A percentile compares a stretch with the other conserved stretches of the same genome.
Conservation (phyloP, 2,329 filamentous ascomycete species). For the Ophiostoma australiae region DNA sequence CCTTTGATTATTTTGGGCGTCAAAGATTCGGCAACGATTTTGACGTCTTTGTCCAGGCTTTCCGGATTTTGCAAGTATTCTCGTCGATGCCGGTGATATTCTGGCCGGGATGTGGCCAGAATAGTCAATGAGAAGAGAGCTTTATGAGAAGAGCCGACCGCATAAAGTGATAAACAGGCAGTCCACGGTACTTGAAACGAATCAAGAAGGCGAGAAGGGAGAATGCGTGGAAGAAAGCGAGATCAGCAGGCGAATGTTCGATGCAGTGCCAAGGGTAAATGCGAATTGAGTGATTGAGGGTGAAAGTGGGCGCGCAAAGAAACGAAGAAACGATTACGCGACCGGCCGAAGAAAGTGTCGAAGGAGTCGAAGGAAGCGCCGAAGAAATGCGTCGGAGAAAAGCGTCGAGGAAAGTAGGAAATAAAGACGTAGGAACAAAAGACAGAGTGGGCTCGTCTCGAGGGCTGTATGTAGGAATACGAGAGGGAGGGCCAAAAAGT, state of each 20-base stretch:
- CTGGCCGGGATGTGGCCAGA: not conserved
- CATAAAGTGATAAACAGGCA: not conserved
- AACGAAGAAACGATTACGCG: not conserved
- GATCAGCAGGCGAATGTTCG: not conserved
- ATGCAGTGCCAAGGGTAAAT: constrained; percentile 1
- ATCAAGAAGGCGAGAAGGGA: not conserved
- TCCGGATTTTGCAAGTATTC: not conserved
- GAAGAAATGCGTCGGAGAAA: not conserved
- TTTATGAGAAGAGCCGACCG: not conserved
- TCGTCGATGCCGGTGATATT: not conserved
- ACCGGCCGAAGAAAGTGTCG: not conserved
- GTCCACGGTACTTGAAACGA: constrained; percentile 1
- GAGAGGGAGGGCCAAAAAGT: constrained; percentile 2
- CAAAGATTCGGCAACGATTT: not conserved
- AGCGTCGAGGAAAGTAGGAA: constrained; percentile 9
- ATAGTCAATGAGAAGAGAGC: not conserved
- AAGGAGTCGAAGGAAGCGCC: not conserved
- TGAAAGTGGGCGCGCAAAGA: not conserved
- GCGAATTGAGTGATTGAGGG: not conserved
- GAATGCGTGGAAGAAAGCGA: not conserved
- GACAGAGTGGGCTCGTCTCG: constrained; percentile 4
- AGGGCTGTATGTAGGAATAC: not conserved
- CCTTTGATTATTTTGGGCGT: not conserved
- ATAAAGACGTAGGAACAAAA: constrained; percentile 6
- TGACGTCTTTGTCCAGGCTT: not conserved